Percentiles rank a stretch among this genome's conserved stretches.
These are phyloP conservation scores for Trichomonascaceae sp. DNA, from an alignment of 1,139 yeast genomes.

Conservation along the genomic window DNA sequence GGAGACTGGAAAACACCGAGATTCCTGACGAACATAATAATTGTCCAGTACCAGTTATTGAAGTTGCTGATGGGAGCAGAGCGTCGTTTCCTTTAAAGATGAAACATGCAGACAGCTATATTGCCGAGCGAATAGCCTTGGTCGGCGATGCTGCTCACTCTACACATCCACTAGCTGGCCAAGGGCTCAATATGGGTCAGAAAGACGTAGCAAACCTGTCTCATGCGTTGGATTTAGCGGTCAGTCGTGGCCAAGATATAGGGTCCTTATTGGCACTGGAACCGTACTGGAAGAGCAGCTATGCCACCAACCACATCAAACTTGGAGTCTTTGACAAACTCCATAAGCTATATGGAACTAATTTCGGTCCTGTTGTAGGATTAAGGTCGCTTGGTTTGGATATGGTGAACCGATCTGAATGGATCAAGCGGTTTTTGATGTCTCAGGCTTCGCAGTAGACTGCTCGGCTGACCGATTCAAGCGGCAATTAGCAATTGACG, in stretches of 20 bases:
- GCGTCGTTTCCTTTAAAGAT: slow-evolving; percentile 86
- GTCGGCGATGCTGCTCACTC: slow-evolving; percentile 99
- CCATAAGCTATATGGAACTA: slow-evolving; percentile 80
- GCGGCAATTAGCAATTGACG: background rate
- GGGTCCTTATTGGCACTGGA: slow-evolving; percentile 81
- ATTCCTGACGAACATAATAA: slow-evolving; percentile 42
- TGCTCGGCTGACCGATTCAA: background rate
- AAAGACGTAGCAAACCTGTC: slow-evolving; percentile 75
- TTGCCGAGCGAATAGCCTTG: slow-evolving; percentile 76
- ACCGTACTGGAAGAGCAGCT: slow-evolving; percentile 76
- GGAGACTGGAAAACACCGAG: slow-evolving; percentile 52
- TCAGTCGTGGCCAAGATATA: slow-evolving; percentile 76
- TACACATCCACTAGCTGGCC: slow-evolving; percentile 96
- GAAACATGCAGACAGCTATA: slow-evolving; percentile 87
- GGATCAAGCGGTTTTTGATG: slow-evolving; percentile 56
- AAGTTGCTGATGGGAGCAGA: slow-evolving; percentile 57
- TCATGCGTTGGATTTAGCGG: slow-evolving; percentile 62
- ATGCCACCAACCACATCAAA: slow-evolving; percentile 70
- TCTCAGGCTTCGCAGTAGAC: slow-evolving; percentile 37
- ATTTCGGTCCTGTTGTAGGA: slow-evolving; percentile 64
- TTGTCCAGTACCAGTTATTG: slow-evolving; percentile 60
- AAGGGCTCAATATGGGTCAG: slow-evolving; percentile 98
- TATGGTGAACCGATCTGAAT: slow-evolving; percentile 54
- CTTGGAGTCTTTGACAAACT: slow-evolving; percentile 88
- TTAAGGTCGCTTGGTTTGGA: slow-evolving; percentile 73